These are phyloP conservation scores for Eutrema yunnanense DNA, from an alignment of 345 rosid species.

Conservation along the genomic window DNA sequence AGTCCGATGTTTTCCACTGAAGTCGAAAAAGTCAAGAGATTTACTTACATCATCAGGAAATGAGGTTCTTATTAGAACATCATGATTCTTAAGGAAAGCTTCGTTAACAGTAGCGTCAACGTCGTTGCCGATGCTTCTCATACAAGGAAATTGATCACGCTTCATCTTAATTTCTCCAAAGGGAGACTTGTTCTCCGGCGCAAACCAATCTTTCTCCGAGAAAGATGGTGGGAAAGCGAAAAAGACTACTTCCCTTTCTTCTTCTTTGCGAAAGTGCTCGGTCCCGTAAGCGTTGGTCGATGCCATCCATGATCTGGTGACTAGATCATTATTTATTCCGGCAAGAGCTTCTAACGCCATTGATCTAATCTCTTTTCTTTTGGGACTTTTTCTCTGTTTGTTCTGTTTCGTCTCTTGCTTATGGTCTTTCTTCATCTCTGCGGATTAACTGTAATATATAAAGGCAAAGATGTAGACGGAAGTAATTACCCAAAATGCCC, in stretches of 20 bases:
- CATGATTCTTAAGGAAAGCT: slow-evolving; percentile 43
- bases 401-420: slow-evolving; percentile 1
- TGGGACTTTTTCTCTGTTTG: not conserved
- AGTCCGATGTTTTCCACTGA: not conserved
- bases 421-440: not conserved
- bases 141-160: slow-evolving; percentile 40
- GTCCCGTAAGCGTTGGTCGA: slow-evolving; percentile 35
- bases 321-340: slow-evolving; percentile 31
- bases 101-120: slow-evolving; percentile 52
- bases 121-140: slow-evolving; percentile 48
- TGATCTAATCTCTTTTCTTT: not conserved
- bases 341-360: slow-evolving; percentile 23
- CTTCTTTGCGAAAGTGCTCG: slow-evolving; percentile 26
- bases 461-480: not conserved
- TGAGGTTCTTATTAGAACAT: not conserved
- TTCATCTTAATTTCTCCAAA: slow-evolving; percentile 56
- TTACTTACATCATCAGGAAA: slow-evolving; percentile 6
- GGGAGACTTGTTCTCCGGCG: slow-evolving; percentile 13
- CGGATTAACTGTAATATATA: not conserved
- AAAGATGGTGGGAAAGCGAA: slow-evolving; percentile 55
- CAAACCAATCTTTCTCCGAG: slow-evolving; percentile 34
- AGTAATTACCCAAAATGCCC: slow-evolving; percentile 6
- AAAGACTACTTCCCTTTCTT: slow-evolving; percentile 1
- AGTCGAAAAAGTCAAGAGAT: too few relatives aligned
- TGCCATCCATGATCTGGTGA: slow-evolving; percentile 36